A percentile compares a stretch with the other conserved stretches of the same genome.
phyloP scores from a whole-genome alignment of 1,139 yeast genomes.

The Hemisphaericaspora xylofermentans region DNA sequence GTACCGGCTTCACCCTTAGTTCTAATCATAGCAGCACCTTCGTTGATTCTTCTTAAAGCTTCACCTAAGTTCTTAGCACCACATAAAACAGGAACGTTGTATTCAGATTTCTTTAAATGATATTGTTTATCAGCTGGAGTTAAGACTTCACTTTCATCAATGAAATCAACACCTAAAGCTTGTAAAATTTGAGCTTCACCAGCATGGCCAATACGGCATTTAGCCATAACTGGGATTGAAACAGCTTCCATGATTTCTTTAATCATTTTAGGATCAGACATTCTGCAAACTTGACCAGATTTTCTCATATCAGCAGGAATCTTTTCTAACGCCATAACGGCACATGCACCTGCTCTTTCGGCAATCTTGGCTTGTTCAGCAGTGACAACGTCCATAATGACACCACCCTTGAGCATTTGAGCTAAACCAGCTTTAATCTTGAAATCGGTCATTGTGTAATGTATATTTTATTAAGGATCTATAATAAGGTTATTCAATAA shows the following conservation, averaged over 20 bases:
- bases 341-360: slow-evolving; percentile 85
- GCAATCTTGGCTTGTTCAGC: slow-evolving; percentile 60
- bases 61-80: slow-evolving; percentile 86
- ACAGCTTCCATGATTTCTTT: slow-evolving; percentile 72
- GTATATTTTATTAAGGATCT: neutral
- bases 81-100: slow-evolving; percentile 79
- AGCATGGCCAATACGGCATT: slow-evolving; percentile 80
- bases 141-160: slow-evolving; percentile 82
- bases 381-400: slow-evolving; percentile 54
- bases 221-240: slow-evolving; percentile 71
- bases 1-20: slow-evolving; percentile 92
- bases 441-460: slow-evolving; percentile 43
- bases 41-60: slow-evolving; percentile 76
- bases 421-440: slow-evolving; percentile 80
- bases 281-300: slow-evolving; percentile 81
- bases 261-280: slow-evolving; percentile 86
- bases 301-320: slow-evolving; percentile 88
- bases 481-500: neutral
- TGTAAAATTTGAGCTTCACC: slow-evolving; percentile 83
- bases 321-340: slow-evolving; percentile 86
- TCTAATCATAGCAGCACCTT: slow-evolving; percentile 88
- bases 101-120: slow-evolving; percentile 64
- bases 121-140: slow-evolving; percentile 75
- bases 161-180: slow-evolving; percentile 73
- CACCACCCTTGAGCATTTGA: slow-evolving; percentile 79